A percentile compares a stretch with the other conserved stretches of the same genome.
These are phyloP conservation scores for Syzygium malaccense DNA, from an alignment of 441 rosid genomes.

Conservation along the genomic window DNA sequence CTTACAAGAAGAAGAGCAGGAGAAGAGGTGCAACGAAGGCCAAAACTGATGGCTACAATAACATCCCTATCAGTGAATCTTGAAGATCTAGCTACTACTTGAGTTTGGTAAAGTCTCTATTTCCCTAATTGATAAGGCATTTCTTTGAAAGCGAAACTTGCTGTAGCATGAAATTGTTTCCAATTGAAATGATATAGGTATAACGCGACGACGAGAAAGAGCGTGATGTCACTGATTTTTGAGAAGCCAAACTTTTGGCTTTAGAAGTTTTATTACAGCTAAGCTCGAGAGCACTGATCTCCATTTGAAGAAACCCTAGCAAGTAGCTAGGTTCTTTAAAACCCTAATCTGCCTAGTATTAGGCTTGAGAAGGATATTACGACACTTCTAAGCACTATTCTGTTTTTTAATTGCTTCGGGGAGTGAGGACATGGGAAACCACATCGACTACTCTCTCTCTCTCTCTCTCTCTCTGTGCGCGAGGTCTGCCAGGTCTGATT, in stretches of 20 bases:
- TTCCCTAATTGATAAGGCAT: not conserved
- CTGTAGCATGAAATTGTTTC: not conserved
- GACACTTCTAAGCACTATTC: not conserved
- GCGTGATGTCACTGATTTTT: not conserved
- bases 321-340: not conserved
- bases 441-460: not conserved
- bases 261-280: not conserved
- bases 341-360: not conserved
- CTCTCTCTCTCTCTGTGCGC: not conserved
- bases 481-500: not conserved
- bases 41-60: not conserved
- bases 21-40: not conserved
- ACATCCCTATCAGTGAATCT: not conserved
- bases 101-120: not conserved
- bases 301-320: not conserved
- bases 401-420: not conserved
- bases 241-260: not conserved
- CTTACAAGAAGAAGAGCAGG: slow-evolving; percentile 10
- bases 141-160: not conserved
- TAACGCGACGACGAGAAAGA: not conserved
- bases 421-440: not conserved
- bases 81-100: not conserved
- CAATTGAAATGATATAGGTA: not conserved
- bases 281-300: not conserved
- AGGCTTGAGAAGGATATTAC: not conserved